Evolutionary conservation across 805 yeast species (phyloP).

Genomic region (Lipomyces yamadae): DNA sequence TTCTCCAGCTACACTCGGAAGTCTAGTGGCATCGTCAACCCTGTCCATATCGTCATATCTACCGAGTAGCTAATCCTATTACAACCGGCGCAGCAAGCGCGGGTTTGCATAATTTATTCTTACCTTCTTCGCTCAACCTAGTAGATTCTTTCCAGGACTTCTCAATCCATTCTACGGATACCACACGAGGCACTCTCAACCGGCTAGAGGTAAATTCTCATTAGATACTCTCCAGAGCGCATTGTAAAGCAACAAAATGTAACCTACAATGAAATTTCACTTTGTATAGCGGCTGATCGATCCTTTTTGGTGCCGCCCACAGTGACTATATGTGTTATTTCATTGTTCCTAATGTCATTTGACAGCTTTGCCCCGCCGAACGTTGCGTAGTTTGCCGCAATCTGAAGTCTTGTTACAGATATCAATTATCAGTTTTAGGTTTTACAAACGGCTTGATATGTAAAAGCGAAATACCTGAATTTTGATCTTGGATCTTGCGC

Average conservation of each 20-base stretch:
- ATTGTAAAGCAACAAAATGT: background rate
- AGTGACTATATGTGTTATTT: slow-evolving; percentile 46
- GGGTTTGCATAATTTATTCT: background rate
- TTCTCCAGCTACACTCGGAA: background rate
- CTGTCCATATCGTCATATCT: background rate
- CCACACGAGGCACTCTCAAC: slow-evolving; percentile 43
- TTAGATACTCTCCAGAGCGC: background rate
- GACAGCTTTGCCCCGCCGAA: slow-evolving; percentile 53
- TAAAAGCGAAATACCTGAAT: background rate
- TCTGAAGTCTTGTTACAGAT: background rate
- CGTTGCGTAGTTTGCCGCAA: slow-evolving; percentile 19
- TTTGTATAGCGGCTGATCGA: background rate
- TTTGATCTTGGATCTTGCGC: background rate
- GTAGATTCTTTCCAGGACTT: slow-evolving; percentile 45
- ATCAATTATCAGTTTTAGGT: background rate
- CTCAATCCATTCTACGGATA: slow-evolving; percentile 48
- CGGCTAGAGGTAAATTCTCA: background rate
- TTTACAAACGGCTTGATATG: background rate
- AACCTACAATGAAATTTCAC: background rate
- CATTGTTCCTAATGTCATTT: slow-evolving; percentile 43
- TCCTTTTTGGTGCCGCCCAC: background rate
- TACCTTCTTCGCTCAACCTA: slow-evolving; percentile 40
- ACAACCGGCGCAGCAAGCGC: background rate
- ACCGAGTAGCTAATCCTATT: background rate
- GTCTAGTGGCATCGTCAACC: background rate